These are phyloP conservation scores for Quercus variabilis DNA, from an alignment of 306 rosid genomes.

Conservation along the genomic window DNA sequence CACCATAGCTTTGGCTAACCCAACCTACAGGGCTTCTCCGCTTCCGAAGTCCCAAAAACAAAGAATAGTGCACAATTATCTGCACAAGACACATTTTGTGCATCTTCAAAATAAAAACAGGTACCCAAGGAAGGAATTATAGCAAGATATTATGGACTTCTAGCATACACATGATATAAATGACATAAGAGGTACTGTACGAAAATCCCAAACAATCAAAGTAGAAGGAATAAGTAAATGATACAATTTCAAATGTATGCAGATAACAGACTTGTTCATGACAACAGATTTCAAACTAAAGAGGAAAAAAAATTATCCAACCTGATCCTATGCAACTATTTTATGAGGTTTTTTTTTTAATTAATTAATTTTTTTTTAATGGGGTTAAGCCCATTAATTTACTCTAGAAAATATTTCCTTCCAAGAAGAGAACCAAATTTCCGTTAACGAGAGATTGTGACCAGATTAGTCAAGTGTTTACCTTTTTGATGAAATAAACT, in stretches of 20 bases:
- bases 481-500: not conserved
- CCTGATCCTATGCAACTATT: not conserved
- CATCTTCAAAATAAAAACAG: not conserved
- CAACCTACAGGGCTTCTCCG: not conserved
- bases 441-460: not conserved
- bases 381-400: not conserved
- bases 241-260: not conserved
- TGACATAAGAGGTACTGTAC: not conserved
- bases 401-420: not conserved
- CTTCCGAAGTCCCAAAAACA: not conserved
- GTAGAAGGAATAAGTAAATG: not conserved
- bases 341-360: not conserved
- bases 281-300: not conserved
- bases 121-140: not conserved
- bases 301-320: not conserved
- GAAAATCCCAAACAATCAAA: not conserved
- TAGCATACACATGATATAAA: not conserved
- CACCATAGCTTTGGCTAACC: not conserved
- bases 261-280: not conserved
- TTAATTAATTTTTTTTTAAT: not conserved
- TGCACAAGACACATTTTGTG: not conserved
- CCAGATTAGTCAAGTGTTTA: not conserved
- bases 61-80: not conserved
- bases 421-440: not conserved
- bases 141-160: not conserved